Conservation (phyloP, 257 asterid genomes). For the Agastache rugosa region DNA sequence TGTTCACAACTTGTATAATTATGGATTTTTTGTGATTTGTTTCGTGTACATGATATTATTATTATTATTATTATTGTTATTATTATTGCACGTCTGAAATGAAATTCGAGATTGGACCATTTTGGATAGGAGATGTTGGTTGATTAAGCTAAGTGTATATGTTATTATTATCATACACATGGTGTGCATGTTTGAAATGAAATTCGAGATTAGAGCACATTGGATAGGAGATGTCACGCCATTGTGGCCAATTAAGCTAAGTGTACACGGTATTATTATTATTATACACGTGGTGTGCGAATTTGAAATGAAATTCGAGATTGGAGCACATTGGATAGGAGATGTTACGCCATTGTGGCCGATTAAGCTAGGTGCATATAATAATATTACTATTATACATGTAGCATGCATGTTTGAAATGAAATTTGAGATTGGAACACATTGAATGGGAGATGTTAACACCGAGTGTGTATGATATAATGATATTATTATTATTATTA, state of each 20-base stretch:
- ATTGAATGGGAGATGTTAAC: neutral
- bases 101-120: neutral
- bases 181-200: neutral
- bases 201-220: neutral
- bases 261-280: neutral
- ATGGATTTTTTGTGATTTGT: neutral
- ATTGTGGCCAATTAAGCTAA: neutral
- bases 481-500: neutral
- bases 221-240: neutral
- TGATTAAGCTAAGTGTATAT: neutral
- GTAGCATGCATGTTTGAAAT: neutral
- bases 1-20: too few species aligned
- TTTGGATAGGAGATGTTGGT: neutral
- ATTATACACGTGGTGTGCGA: too few species aligned
- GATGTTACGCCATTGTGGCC: neutral
- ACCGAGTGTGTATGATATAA: neutral
- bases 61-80: too few species aligned
- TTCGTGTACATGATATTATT: neutral
- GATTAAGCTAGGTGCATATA: neutral
- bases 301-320: neutral
- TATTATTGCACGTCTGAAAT: neutral
- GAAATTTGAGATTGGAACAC: neutral
- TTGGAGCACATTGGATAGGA: slow-evolving; percentile 9
- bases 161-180: neutral
- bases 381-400: neutral